These are phyloP conservation scores for Nothophytophthora sp. DNA, from an alignment of 352 stramenopile genomes.

Conservation along the genomic window DNA sequence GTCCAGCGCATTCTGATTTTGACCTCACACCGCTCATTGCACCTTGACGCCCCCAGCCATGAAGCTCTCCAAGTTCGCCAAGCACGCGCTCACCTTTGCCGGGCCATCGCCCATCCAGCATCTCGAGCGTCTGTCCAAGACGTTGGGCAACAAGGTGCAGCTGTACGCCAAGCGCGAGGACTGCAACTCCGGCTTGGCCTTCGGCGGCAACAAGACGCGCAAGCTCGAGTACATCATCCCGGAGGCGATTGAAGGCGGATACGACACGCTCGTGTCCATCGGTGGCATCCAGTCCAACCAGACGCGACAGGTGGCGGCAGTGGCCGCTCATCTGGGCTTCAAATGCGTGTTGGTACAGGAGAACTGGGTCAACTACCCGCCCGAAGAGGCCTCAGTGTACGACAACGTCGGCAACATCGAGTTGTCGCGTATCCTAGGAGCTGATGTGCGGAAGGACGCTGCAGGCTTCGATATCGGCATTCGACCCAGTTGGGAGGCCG, in stretches of 20 bases:
- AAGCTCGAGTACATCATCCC: conserved; percentile 43
- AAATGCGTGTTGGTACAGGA: conserved; percentile 40
- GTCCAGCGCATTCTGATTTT: conserved; percentile 27
- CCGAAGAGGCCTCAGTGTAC: conserved; percentile 23
- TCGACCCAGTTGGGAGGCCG: conserved; percentile 31
- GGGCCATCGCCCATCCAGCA: conserved; percentile 38
- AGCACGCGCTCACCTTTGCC: conserved; percentile 33
- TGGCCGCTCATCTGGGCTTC: conserved; percentile 33
- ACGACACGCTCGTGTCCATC: conserved; percentile 39
- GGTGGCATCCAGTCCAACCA: conserved; percentile 40
- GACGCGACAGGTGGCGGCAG: conserved; percentile 32
- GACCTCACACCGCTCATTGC: conserved; percentile 3
- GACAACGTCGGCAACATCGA: conserved; percentile 40
- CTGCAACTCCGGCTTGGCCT: conserved; percentile 36
- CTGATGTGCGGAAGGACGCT: conserved; percentile 27
- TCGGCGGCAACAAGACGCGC: conserved; percentile 38
- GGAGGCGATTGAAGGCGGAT: conserved; percentile 33
- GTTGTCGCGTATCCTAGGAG: conserved; percentile 31
- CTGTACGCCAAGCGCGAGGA: conserved; percentile 39
- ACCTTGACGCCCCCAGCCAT: conserved; percentile 3
- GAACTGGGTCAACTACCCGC: conserved; percentile 40
- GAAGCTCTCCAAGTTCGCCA: conserved; percentile 40
- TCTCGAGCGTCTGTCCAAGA: conserved; percentile 32
- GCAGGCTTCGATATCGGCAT: conserved; percentile 39
- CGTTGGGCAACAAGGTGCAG: conserved; percentile 34